phyloP scores from a whole-genome alignment of 805 yeast genomes.

The Saturnispora kantuleensis region DNA sequence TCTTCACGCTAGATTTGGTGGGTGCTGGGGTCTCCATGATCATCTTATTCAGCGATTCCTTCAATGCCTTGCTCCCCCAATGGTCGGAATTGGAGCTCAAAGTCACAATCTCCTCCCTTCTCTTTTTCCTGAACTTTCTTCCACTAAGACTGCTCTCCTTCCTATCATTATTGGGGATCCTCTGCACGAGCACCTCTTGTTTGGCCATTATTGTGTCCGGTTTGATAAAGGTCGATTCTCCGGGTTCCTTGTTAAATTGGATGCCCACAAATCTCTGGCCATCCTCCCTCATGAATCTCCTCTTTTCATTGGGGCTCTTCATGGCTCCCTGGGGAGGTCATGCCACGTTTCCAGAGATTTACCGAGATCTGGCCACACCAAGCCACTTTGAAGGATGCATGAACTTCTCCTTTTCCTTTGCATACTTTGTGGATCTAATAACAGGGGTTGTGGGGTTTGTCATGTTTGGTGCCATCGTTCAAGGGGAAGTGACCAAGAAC shows the following conservation, averaged over 20 bases:
- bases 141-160: conserved; percentile 68
- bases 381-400: conserved; percentile 44
- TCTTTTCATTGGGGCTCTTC: conserved; percentile 55
- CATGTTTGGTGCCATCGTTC: conserved; percentile 42
- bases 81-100: conserved; percentile 34
- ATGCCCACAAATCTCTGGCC: conserved; percentile 68
- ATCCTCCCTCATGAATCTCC: conserved; percentile 34
- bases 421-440: conserved; percentile 48
- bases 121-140: conserved; percentile 45
- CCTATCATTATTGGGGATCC: conserved; percentile 59
- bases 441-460: conserved; percentile 60
- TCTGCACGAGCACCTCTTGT: conserved; percentile 60
- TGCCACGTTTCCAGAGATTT: conserved; percentile 67
- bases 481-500: conserved; percentile 44
- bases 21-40: conserved; percentile 54
- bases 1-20: conserved; percentile 47
- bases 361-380: conserved; percentile 64
- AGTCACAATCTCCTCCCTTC: conserved; percentile 27
- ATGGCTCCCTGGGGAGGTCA: conserved; percentile 85
- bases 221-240: conserved; percentile 43
- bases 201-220: conserved; percentile 54
- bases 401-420: conserved; percentile 47
- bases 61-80: conserved; percentile 37
- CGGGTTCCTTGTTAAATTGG: conserved; percentile 64
- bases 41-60: conserved; percentile 52